Percentiles rank a stretch among this genome's conserved stretches.
These are phyloP conservation scores for Pseudocercospora fijiensis DNA, from an alignment of 2,329 filamentous ascomycete species.

Conservation along the genomic window DNA sequence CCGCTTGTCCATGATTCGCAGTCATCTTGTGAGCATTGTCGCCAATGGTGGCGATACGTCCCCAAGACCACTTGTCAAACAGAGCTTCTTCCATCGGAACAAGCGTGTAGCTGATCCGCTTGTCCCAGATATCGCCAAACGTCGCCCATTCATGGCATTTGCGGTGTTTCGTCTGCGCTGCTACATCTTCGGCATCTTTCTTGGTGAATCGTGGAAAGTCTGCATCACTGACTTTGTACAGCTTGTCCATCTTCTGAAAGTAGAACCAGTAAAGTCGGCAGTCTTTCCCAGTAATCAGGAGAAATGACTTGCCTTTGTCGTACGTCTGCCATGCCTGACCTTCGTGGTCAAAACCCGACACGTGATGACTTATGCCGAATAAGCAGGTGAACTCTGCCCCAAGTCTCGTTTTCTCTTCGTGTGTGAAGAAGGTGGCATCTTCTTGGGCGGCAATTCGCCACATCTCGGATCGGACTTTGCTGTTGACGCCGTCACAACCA, in stretches of 20 bases:
- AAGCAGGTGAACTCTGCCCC: conserved; percentile 38
- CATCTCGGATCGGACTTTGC: conserved; percentile 29
- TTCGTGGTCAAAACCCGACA: conserved; percentile 19
- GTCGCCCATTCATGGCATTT: conserved; percentile 30
- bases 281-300: conserved; percentile 37
- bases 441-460: conserved; percentile 26
- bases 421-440: conserved; percentile 19
- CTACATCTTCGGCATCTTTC: conserved; percentile 37
- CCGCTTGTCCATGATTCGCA: conserved; percentile 27
- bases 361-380: conserved; percentile 43
- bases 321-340: conserved; percentile 26
- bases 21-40: conserved; percentile 34
- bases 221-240: conserved; percentile 30
- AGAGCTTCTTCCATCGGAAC: conserved; percentile 31
- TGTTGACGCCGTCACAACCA: conserved; percentile 35
- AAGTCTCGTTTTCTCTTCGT: conserved; percentile 25
- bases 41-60: conserved; percentile 31
- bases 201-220: conserved; percentile 40
- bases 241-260: conserved; percentile 35
- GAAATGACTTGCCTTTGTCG: conserved; percentile 30
- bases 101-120: conserved; percentile 34
- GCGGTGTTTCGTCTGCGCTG: conserved; percentile 28
- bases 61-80: conserved; percentile 30
- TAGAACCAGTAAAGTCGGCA: conserved; percentile 42
- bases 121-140: conserved; percentile 38